Evolutionary conservation across 108 stramenopile genomes (phyloP).

Genomic region (Tribonema minus): DNA sequence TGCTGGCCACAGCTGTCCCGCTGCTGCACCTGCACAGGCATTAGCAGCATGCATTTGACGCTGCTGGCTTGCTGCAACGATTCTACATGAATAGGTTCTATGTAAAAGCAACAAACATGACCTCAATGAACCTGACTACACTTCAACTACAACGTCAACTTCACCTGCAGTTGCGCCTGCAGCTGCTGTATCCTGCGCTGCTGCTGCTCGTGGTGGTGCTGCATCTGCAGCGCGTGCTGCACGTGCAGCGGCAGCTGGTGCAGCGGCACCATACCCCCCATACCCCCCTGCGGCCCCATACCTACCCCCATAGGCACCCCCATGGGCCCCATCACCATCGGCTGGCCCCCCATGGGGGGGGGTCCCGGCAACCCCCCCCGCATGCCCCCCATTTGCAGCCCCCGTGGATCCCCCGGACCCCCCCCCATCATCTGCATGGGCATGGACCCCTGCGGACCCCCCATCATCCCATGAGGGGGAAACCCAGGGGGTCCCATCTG

Average conservation of each 20-base stretch:
- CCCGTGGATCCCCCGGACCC: too few species aligned
- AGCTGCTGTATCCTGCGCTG: not conserved
- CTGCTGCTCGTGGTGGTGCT: not conserved
- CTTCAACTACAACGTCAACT: not conserved
- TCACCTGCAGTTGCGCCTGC: not conserved
- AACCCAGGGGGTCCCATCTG: too few species aligned
- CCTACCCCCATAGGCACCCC: too few species aligned
- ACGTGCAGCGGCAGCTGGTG: not conserved
- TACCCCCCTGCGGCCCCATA: not conserved
- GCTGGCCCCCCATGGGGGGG: too few species aligned
- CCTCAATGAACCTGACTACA: not conserved
- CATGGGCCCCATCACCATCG: too few species aligned
- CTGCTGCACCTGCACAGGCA: slow-evolving; percentile 1
- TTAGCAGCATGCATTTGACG: not conserved
- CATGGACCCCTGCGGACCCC: too few species aligned
- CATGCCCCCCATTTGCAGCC: too few species aligned
- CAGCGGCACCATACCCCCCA: not conserved
- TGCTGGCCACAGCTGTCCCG: too few species aligned
- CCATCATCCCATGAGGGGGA: too few species aligned
- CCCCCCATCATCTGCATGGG: too few species aligned
- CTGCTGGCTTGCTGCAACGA: not conserved
- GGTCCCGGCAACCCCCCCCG: too few species aligned
- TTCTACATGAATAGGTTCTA: not conserved
- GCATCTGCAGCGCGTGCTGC: not conserved
- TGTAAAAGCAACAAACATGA: too few species aligned